These are phyloP conservation scores for Saturnispora serradocipensis DNA, from an alignment of 805 yeast species.

Conservation along the genomic window DNA sequence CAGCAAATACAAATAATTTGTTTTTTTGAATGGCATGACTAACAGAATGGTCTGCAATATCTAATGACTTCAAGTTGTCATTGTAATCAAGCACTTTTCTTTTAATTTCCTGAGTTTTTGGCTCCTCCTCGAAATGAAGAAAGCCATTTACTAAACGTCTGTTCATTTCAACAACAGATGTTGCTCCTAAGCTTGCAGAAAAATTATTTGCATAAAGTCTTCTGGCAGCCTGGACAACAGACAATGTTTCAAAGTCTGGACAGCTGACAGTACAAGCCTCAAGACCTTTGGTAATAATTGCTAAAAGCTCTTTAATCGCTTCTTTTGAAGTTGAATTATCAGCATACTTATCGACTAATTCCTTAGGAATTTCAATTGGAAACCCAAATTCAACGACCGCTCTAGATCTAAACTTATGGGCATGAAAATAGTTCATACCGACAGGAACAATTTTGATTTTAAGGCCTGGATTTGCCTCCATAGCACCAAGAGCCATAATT, in stretches of 20 bases:
- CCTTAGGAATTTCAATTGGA: constrained; percentile 60
- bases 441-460: constrained; percentile 88
- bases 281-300: constrained; percentile 61
- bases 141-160: constrained; percentile 80
- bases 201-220: constrained; percentile 75
- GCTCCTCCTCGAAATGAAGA: constrained; percentile 60
- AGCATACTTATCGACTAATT: constrained; percentile 56
- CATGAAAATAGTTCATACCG: constrained; percentile 95
- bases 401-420: constrained; percentile 89
- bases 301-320: constrained; percentile 65
- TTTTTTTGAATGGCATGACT: constrained; percentile 31
- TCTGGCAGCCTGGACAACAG: constrained; percentile 87
- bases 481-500: constrained; percentile 94
- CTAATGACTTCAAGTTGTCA: constrained; percentile 38
- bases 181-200: constrained; percentile 62
- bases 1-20: constrained; percentile 17
- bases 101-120: constrained; percentile 52
- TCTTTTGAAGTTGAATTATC: constrained; percentile 52
- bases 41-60: constrained; percentile 53
- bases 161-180: constrained; percentile 83
- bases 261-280: constrained; percentile 82
- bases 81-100: constrained; percentile 64
- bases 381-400: constrained; percentile 93
- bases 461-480: constrained; percentile 65
- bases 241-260: constrained; percentile 80